These are phyloP conservation scores for Mytilinidion resinicola DNA, from an alignment of 495 filamentous ascomycete genomes.

Conservation along the genomic window DNA sequence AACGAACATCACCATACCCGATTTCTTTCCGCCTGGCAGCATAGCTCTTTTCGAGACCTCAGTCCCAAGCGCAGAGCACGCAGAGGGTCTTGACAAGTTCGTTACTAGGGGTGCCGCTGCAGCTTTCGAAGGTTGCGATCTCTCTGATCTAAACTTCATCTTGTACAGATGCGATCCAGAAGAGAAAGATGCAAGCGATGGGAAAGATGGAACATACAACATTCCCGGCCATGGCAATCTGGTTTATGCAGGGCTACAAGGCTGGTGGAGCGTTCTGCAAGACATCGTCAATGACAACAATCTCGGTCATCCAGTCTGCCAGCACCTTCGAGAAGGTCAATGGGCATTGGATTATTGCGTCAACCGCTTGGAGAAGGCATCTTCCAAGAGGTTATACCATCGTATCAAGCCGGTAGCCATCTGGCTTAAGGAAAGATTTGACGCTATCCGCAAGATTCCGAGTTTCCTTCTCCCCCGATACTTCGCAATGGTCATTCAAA, in stretches of 20 bases:
- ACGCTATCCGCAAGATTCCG: constrained; percentile 74
- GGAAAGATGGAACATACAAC: constrained; percentile 77
- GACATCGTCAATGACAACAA: constrained; percentile 83
- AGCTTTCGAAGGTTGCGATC: constrained; percentile 64
- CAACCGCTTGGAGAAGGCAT: constrained; percentile 66
- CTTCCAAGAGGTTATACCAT: constrained; percentile 52
- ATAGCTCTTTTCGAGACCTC: constrained; percentile 94
- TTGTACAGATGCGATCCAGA: constrained; percentile 91
- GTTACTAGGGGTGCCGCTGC: constrained; percentile 74
- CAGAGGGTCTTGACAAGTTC: constrained; percentile 71
- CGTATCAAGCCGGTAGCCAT: constrained; percentile 55
- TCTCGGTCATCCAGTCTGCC: constrained; percentile 85
- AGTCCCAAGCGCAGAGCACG: constrained; percentile 78
- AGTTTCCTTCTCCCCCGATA: constrained; percentile 88
- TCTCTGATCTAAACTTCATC: constrained; percentile 85
- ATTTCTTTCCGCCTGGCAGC: constrained; percentile 81
- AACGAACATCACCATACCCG: constrained; percentile 73
- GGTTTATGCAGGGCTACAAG: constrained; percentile 94
- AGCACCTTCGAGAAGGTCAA: constrained; percentile 83
- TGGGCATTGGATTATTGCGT: constrained; percentile 93
- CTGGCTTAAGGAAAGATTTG: constrained; percentile 80
- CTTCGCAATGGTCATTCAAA: constrained; percentile 82
- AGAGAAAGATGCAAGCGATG: constrained; percentile 72
- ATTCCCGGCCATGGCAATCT: constrained; percentile 78
- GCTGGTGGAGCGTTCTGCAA: constrained; percentile 93